A percentile compares a stretch with the other conserved stretches of the same genome.
Conservation (phyloP, 306 rosid genomes). For the Prunus padus region DNA sequence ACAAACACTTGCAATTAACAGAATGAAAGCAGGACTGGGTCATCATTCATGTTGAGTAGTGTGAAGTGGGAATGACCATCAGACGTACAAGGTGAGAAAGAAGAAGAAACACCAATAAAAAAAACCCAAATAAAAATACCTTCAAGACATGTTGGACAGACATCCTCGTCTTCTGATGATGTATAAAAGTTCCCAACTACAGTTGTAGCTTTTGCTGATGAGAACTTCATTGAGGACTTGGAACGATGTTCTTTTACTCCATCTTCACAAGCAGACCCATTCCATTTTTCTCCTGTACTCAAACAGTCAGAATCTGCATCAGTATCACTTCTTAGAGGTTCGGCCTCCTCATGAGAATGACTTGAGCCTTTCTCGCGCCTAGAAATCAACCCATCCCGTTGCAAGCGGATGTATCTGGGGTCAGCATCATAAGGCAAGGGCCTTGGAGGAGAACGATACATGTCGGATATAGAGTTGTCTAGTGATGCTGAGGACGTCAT, state of each 20-base stretch:
- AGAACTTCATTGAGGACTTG: slow-evolving; percentile 58
- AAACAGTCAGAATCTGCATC: slow-evolving; percentile 67
- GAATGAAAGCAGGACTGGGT: not conserved
- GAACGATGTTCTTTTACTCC: slow-evolving; percentile 65
- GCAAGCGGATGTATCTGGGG: slow-evolving; percentile 64
- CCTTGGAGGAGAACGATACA: slow-evolving; percentile 95
- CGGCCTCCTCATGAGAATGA: slow-evolving; percentile 81
- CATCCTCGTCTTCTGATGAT: slow-evolving; percentile 86
- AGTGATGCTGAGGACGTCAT: slow-evolving; percentile 66
- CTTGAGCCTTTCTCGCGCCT: slow-evolving; percentile 93
- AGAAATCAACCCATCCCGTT: slow-evolving; percentile 75
- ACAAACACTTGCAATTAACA: not conserved
- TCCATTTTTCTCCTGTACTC: slow-evolving; percentile 70
- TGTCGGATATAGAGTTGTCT: slow-evolving; percentile 76
- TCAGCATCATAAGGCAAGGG: slow-evolving; percentile 95
- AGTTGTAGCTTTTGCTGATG: slow-evolving; percentile 54
- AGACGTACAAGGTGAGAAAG: not conserved
- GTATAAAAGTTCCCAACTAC: slow-evolving; percentile 51
- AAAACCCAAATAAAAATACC: slow-evolving; percentile 39
- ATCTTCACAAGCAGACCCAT: slow-evolving; percentile 64
- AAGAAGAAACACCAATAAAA: slow-evolving; percentile 17
- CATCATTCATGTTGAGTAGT: not conserved
- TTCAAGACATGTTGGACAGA: slow-evolving; percentile 98
- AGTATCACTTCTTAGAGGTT: slow-evolving; percentile 73
- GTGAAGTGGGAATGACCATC: not conserved